Conservation (phyloP, 164 flowering plant genomes). For the Santalum album region DNA sequence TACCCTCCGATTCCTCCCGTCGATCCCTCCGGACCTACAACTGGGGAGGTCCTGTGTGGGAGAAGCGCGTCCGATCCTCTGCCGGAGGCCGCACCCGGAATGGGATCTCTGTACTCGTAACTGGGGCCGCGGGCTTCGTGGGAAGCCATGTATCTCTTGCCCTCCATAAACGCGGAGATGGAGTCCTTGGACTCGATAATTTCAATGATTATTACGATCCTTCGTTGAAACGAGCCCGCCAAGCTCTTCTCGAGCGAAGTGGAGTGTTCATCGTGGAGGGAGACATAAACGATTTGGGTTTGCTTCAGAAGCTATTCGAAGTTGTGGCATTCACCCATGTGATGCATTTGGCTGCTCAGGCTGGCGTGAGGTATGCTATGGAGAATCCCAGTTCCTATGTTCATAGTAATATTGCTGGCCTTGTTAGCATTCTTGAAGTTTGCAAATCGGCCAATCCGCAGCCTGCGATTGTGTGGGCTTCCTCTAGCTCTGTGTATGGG, state of each 20-base stretch:
- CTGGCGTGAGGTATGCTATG: slow-evolving; percentile 93
- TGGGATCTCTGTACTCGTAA: slow-evolving; percentile 71
- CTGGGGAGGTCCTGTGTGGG: slow-evolving; percentile 68
- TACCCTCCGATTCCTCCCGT: slow-evolving; percentile 30
- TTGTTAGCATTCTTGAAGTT: slow-evolving; percentile 68
- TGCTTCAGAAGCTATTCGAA: slow-evolving; percentile 62
- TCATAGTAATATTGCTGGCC: slow-evolving; percentile 85
- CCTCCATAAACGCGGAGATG: slow-evolving; percentile 77
- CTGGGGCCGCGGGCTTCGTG: slow-evolving; percentile 93
- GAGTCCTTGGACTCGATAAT: slow-evolving; percentile 76
- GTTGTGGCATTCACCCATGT: slow-evolving; percentile 78
- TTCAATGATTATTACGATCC: slow-evolving; percentile 87
- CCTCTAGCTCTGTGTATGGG: slow-evolving; percentile 86
- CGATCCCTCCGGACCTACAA: slow-evolving; percentile 35
- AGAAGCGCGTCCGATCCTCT: slow-evolving; percentile 59
- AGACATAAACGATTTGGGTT: slow-evolving; percentile 59
- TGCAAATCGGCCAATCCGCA: slow-evolving; percentile 81
- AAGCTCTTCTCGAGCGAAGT: slow-evolving; percentile 48
- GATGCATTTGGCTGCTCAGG: slow-evolving; percentile 94
- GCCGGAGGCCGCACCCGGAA: slow-evolving; percentile 45
- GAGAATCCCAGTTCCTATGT: slow-evolving; percentile 83
- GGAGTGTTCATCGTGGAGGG: slow-evolving; percentile 86
- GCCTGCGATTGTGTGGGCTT: slow-evolving; percentile 93
- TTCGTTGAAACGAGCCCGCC: slow-evolving; percentile 61
- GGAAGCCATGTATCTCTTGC: slow-evolving; percentile 79